Base-by-base conservation (phyloP, 345 rosid species). In the Psidium friedrichsthalianum region DNA sequence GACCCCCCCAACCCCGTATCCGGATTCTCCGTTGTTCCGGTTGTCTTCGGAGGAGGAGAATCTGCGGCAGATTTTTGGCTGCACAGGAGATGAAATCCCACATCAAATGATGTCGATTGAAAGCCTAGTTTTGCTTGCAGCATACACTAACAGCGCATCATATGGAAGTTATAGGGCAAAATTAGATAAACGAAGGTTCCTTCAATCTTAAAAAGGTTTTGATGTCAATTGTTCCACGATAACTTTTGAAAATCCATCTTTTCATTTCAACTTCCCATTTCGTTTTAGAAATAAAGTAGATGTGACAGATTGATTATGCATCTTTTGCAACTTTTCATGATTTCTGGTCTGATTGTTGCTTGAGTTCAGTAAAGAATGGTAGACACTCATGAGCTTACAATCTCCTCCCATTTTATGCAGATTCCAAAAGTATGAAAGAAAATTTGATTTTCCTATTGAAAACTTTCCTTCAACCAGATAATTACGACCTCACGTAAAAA, bases 31-130 rank as follows among this genome's bases (percentile, higher is more conserved):
- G 83, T 32, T 4, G 88, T 4, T 51, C 53, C 88, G 15, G 86
- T 27, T 82, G 82, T n/a, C 27, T 51, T 84, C 5, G 90, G 89
- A 20, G 86, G 10, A 27, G 90, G 49, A 87, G 87, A 88, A 15
- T 85, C 86, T 16, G 93, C 85, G 47, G 80, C 47, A 0, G 80
- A 69, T 69, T 69, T 93, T 83, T 90, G 56, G 85, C 93, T 93
- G 93, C 83, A 85, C 58, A 29, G n/a, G 27, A 81, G 69, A 76
- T 42, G 54, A 64, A 44, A 11, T 55, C 13, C 44, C 32, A 82
- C 8, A 51, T 82, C 51, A 51, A 69, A 69, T 69, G 40, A 82
- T 27, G 84, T 52, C 59, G 29, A 29, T 27, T 10, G 29, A 27
- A 82, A 82, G 14, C 11, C 84, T 51, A 20, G 57, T 82, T 27